Evolutionary conservation across 208 protist genomes (phyloP), one percentile per base, ranked within the genome.

Genomic region (Polymyxa betae): DNA sequence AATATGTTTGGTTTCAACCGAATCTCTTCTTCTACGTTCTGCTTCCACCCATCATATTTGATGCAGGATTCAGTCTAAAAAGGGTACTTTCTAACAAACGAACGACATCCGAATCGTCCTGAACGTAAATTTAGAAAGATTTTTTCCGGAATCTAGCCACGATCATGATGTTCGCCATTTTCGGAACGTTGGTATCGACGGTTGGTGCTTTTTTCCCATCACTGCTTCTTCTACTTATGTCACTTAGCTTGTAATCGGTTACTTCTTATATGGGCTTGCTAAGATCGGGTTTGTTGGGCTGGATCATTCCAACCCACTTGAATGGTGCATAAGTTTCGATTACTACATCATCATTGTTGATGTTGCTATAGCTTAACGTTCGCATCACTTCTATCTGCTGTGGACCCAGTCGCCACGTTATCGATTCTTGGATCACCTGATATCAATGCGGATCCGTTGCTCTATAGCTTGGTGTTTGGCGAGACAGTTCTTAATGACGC

Each of bases 401-500:
- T 88, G 64, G 90, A 91, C n/a, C 90, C 90, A 41, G 90, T 91
- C 5, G 64, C 90, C 10, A 91, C 90, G 0, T 29, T 91, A 78
- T 91, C 90, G 38, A 90, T 91, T 32, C 38, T 91, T 16, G 45
- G 66, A 35, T 89, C 66, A 45, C 40, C 10, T 45, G 87, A 89
- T n/a, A 77, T 91, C 43, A 90, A 91, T 88, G 66, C 90, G 10
- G 77, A 91, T 88, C 90, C 90, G 20, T 49, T 91, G 90, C 54
- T 91, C 16, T 88, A 91, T 54, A 44, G 38, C 20, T 32, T 91
- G 40, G 87, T 91, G 35, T 91, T 91, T 89, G 90, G 90, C 35
- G 90, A 91, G 90, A 91, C 60, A n/a, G 90, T 91, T 32, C 45
- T 91, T 1, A 91, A 91, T 77, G 90, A 91, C 45, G 90, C 90